Percentiles rank a stretch among this genome's conserved stretches.
These are phyloP conservation scores for Aspergillus ruber DNA, from an alignment of 2,329 filamentous ascomycete genomes.

Conservation along the genomic window DNA sequence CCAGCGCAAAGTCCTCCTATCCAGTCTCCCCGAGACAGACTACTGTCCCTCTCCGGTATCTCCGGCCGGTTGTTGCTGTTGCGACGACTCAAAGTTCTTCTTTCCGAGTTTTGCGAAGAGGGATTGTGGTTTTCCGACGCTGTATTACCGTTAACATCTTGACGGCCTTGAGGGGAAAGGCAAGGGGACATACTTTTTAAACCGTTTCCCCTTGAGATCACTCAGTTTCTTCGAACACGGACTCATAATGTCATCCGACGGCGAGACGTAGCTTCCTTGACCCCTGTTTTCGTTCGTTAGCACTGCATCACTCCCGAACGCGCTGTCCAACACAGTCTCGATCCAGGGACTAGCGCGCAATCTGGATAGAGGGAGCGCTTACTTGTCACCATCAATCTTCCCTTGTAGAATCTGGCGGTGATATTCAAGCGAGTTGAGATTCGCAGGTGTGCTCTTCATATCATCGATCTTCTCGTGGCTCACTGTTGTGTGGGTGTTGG, in stretches of 20 bases:
- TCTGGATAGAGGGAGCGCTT: conserved; percentile 9
- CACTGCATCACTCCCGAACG: not conserved
- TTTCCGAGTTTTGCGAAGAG: conserved; percentile 43
- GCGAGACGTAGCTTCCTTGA: conserved; percentile 40
- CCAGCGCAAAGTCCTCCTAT: conserved; percentile 6
- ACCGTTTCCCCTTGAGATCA: conserved; percentile 45
- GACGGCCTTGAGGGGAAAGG: not conserved
- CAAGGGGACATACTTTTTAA: conserved; percentile 37
- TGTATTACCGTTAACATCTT: conserved; percentile 11
- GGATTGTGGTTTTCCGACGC: conserved; percentile 37
- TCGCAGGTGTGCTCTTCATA: conserved; percentile 24
- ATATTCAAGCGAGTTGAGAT: conserved; percentile 36
- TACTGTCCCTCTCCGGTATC: not conserved
- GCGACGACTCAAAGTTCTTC: conserved; percentile 35
- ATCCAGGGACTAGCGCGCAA: not conserved
- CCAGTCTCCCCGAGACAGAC: not conserved
- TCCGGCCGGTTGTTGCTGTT: not conserved
- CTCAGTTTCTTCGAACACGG: conserved; percentile 46
- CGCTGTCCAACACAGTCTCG: not conserved
- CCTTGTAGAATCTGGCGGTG: conserved; percentile 38
- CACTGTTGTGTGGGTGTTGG: conserved; percentile 33
- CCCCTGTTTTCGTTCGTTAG: conserved; percentile 11
- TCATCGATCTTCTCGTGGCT: conserved; percentile 22
- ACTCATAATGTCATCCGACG: conserved; percentile 45
- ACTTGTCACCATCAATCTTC: conserved; percentile 36